Conservation (phyloP, 495 filamentous ascomycete species). For the Podospora sp. region DNA sequence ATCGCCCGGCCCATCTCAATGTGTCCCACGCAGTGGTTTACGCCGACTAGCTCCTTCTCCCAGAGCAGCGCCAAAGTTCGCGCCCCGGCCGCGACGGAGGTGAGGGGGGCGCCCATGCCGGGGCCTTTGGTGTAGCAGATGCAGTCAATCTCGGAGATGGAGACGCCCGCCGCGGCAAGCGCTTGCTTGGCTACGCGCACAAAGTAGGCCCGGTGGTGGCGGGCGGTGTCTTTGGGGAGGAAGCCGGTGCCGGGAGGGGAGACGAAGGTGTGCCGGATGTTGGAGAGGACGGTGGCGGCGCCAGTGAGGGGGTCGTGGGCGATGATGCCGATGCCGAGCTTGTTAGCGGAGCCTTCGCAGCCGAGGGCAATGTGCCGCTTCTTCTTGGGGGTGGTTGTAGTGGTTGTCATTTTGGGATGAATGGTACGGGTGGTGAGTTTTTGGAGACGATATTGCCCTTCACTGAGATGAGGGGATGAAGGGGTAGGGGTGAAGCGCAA, state of each 20-base stretch:
- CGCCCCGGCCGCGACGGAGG: constrained; percentile 82
- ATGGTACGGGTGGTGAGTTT: background rate
- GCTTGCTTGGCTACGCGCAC: constrained; percentile 77
- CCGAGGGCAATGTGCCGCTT: constrained; percentile 72
- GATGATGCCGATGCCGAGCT: constrained; percentile 93
- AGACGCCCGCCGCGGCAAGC: constrained; percentile 66
- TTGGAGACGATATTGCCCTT: background rate
- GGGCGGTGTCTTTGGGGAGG: constrained; percentile 92
- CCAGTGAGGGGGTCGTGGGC: constrained; percentile 63
- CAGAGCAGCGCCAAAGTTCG: constrained; percentile 82
- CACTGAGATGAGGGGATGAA: background rate
- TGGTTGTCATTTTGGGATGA: constrained; percentile 9
- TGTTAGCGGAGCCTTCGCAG: constrained; percentile 97
- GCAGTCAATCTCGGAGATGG: constrained; percentile 72
- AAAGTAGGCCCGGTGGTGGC: constrained; percentile 86
- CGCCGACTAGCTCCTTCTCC: constrained; percentile 83
- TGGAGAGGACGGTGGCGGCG: constrained; percentile 78
- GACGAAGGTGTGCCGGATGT: constrained; percentile 90
- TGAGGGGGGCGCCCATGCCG: constrained; percentile 95
- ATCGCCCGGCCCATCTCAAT: constrained; percentile 98
- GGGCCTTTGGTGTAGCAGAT: constrained; percentile 96
- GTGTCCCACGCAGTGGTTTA: constrained; percentile 98
- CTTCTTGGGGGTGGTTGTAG: constrained; percentile 25
- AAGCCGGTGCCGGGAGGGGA: constrained; percentile 94
- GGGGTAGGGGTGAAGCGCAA: background rate